These are phyloP conservation scores for Begonia peltatifolia DNA, from an alignment of 306 rosid genomes.

Conservation along the genomic window DNA sequence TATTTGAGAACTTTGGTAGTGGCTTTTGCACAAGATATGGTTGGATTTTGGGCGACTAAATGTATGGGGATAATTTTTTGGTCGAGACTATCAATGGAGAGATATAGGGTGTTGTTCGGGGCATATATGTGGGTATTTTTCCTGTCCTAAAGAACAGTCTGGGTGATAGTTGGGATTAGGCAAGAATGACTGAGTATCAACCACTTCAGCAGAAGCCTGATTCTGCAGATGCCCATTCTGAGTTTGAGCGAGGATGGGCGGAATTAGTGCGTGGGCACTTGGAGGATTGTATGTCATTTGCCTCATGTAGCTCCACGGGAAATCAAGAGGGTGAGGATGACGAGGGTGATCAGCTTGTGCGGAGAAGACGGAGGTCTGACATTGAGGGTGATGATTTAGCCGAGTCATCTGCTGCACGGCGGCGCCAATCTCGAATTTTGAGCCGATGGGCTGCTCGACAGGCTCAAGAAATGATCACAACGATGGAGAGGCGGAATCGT, in stretches of 20 bases:
- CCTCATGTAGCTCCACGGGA: slow-evolving; percentile 78
- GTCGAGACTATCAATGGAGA: slow-evolving; percentile 10
- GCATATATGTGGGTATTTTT: slow-evolving; percentile 9
- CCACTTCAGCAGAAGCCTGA: slow-evolving; percentile 91
- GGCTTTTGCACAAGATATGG: background rate
- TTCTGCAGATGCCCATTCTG: slow-evolving; percentile 57
- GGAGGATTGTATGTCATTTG: slow-evolving; percentile 93
- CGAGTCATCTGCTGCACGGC: slow-evolving; percentile 73
- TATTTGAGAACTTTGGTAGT: slow-evolving; percentile 1
- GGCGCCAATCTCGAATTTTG: slow-evolving; percentile 79
- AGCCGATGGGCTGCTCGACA: slow-evolving; percentile 96
- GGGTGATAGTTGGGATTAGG: slow-evolving; percentile 20
- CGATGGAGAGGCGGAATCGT: slow-evolving; percentile 92
- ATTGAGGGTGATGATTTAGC: slow-evolving; percentile 92
- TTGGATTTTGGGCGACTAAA: slow-evolving; percentile 10
- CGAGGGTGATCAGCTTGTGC: slow-evolving; percentile 75
- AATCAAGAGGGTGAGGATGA: slow-evolving; percentile 70
- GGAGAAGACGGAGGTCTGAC: slow-evolving; percentile 93
- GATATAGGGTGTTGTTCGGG: slow-evolving; percentile 12
- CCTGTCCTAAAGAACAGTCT: slow-evolving; percentile 6
- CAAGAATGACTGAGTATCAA: slow-evolving; percentile 74
- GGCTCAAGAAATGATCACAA: slow-evolving; percentile 99
- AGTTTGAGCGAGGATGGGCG: slow-evolving; percentile 78
- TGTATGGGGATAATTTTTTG: slow-evolving; percentile 19
- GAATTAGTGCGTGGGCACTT: slow-evolving; percentile 87